These are phyloP conservation scores for Trichoderma harzianum DNA, from an alignment of 2,329 filamentous ascomycete genomes.

Conservation along the genomic window DNA sequence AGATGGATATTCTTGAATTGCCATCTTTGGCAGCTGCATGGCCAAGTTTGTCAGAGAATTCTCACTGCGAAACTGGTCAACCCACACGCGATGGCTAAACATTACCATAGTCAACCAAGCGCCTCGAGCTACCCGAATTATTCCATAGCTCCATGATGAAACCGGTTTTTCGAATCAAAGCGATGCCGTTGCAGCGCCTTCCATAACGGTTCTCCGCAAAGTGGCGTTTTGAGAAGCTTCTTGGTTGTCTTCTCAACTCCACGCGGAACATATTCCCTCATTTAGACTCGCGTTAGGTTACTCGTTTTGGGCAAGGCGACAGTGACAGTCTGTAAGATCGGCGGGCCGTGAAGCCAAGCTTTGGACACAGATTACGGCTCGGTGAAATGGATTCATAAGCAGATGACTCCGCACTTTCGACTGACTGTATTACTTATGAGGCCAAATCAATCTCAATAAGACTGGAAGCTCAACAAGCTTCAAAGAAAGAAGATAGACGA, in stretches of 20 bases:
- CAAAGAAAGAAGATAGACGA: background rate
- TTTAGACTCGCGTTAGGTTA: background rate
- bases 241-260: background rate
- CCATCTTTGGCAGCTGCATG: background rate
- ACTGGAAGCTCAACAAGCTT: background rate
- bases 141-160: background rate
- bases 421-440: background rate
- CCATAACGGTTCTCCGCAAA: background rate
- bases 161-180: background rate
- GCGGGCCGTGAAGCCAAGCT: background rate
- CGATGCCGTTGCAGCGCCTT: background rate
- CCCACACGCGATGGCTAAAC: accelerated
- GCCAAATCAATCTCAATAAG: background rate
- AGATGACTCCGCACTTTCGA: background rate
- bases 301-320: background rate
- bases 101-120: background rate
- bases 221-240: background rate
- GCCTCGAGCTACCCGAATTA: background rate
- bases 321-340: background rate
- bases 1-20: background rate
- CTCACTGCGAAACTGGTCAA: background rate
- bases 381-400: background rate
- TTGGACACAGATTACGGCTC: background rate
- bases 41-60: background rate
- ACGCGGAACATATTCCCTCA: background rate